These are phyloP conservation scores for Ascoidea tarda DNA, from an alignment of 805 yeast genomes.

Conservation along the genomic window DNA sequence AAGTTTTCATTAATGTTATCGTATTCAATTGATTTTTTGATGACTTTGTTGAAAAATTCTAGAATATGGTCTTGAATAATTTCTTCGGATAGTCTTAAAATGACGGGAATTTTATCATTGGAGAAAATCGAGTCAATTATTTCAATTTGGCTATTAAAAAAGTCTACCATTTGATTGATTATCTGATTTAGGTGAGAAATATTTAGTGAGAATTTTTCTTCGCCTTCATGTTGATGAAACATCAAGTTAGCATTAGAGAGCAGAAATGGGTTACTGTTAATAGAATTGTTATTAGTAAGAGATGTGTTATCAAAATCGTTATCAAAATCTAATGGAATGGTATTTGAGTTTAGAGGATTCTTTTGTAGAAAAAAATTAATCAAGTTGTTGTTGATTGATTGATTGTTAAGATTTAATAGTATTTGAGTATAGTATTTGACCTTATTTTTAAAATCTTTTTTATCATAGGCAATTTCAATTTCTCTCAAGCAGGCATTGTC, in stretches of 20 bases:
- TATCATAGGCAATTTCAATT: slow-evolving; percentile 41
- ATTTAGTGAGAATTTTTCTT: slow-evolving; percentile 12
- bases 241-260: no score
- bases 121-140: slow-evolving; percentile 22
- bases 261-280: no score
- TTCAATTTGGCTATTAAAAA: slow-evolving; percentile 21
- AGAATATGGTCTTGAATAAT: slow-evolving; percentile 23
- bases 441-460: slow-evolving; percentile 26
- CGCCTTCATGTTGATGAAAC: slow-evolving; percentile 1
- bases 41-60: slow-evolving; percentile 15
- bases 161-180: slow-evolving; percentile 15
- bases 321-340: neutral
- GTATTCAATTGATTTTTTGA: slow-evolving; percentile 10
- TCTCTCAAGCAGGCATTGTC: slow-evolving; percentile 59
- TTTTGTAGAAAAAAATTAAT: slow-evolving; percentile 26
- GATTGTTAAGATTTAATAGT: slow-evolving; percentile 19
- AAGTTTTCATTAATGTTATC: slow-evolving; percentile 14
- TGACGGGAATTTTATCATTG: slow-evolving; percentile 24
- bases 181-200: slow-evolving; percentile 13
- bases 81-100: slow-evolving; percentile 22
- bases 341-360: slow-evolving; percentile 1
- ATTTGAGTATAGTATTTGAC: slow-evolving; percentile 19
- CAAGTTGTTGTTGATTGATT: slow-evolving; percentile 22
- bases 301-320: slow-evolving; percentile 15
- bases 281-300: slow-evolving; percentile 14